Evolutionary conservation across 805 yeast species (phyloP).

Genomic region (Cyberlindnera saturnus): DNA sequence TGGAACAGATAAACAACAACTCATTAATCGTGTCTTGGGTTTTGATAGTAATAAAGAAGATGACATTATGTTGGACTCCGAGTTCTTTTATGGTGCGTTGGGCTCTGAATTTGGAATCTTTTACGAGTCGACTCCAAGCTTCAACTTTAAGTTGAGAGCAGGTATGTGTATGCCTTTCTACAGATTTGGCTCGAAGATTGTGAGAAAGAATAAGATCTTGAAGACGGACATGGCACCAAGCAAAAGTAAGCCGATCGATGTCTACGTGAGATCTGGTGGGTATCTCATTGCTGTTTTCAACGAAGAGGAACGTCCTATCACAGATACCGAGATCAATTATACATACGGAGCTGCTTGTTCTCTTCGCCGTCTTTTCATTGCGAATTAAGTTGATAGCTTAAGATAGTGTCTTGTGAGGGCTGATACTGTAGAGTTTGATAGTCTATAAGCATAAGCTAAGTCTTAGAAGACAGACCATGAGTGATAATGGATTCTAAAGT

Average conservation of each 20-base stretch:
- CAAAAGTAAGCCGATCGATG: slow-evolving; percentile 28
- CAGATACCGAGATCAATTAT: slow-evolving; percentile 36
- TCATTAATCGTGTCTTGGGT: slow-evolving; percentile 42
- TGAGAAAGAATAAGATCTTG: slow-evolving; percentile 29
- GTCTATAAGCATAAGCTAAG: no score
- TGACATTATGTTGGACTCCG: slow-evolving; percentile 26
- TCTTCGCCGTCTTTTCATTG: slow-evolving; percentile 39
- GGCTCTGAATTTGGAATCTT: slow-evolving; percentile 47
- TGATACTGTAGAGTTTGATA: no score
- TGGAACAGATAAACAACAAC: slow-evolving; percentile 31
- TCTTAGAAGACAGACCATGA: no score
- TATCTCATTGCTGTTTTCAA: slow-evolving; percentile 43
- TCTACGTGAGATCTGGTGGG: slow-evolving; percentile 47
- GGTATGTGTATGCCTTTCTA: slow-evolving; percentile 52
- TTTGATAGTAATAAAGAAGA: slow-evolving; percentile 26
- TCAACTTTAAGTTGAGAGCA: slow-evolving; percentile 31
- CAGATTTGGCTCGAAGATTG: slow-evolving; percentile 37
- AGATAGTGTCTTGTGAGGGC: background rate
- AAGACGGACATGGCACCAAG: slow-evolving; percentile 7
- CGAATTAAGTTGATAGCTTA: slow-evolving; percentile 6
- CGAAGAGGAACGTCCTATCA: slow-evolving; percentile 24
- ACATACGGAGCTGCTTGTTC: slow-evolving; percentile 41
- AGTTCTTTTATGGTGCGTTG: slow-evolving; percentile 39
- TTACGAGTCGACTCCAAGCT: slow-evolving; percentile 27
- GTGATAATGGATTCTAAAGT: no score